Base-by-base conservation (phyloP, 2,329 filamentous ascomycete species). In the Orbilia blumenaviensis region DNA sequence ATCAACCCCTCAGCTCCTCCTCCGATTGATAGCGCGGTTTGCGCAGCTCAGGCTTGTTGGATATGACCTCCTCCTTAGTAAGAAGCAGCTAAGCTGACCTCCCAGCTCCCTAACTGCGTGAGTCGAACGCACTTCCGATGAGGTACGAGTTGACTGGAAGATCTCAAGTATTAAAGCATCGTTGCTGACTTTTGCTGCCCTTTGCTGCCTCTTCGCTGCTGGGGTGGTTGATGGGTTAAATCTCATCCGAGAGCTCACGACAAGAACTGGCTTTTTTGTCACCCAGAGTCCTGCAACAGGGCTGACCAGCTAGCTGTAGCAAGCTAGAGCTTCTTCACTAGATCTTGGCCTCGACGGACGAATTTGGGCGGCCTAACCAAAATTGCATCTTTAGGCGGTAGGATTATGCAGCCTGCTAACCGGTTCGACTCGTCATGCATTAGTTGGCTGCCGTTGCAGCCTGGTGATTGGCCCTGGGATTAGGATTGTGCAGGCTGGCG, bases 41-140 rank as follows among this genome's bases (percentile, higher is more conserved):
- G 66, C 66, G 66, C 66, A 71, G 66, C 66, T 54, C 56, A 62
- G 56, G 23, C 36, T 29, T 54, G 42, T 60, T 50, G 66, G 56
- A 27, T 44, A 56, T 38, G 54, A 36, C 66, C 44, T 63, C 66
- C 56, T 63, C 66, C 46, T 54, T 62, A 46, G 36, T 69, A 46
- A 62, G 48, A 60, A 60, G 48, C 66, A 71, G 66, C 56, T 71
- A 56, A 62, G 66, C 66, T 71, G 66, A 63, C 66, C 66, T 71
- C 66, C 66, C 66, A 71, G 66, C 66, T 69, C 34, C n/a, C 66
- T 63, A 63, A 71, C 66, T 71, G 66, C 58, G 56, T 71, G 66
- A 56, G 56, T 71, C 66, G 66, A 63, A 62, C 66, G 66, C 48
- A 63, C 66, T 71, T 71, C 66, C 66, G 66, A 56, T 71, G 66